A percentile compares a stretch with the other conserved stretches of the same genome.
Evolutionary conservation across 768 basidiomycete species (phyloP).

Genomic region (Leccinum subtestaceum): DNA sequence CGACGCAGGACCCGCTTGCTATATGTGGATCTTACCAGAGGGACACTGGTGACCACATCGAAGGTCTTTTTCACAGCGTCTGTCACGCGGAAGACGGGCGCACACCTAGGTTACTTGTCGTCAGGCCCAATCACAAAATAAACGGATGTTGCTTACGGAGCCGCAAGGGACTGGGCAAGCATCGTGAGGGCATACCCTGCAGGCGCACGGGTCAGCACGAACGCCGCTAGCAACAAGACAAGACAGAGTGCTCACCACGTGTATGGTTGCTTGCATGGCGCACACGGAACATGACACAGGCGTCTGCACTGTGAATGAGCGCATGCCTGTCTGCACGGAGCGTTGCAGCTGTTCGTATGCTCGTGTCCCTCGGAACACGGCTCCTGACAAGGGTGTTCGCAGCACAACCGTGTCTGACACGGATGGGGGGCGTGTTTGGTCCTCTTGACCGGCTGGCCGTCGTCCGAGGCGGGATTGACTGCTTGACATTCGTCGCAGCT

Average conservation of each 20-base stretch:
- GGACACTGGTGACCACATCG: constrained; percentile 64
- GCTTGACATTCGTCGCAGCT: too few species aligned
- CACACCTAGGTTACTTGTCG: constrained; percentile 45
- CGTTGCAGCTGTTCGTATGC: constrained; percentile 45
- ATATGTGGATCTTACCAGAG: constrained; percentile 51
- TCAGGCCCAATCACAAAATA: background rate
- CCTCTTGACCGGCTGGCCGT: constrained; percentile 19
- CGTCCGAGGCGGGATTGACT: too few species aligned
- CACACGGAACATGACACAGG: constrained; percentile 52
- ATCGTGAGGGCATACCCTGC: constrained; percentile 53
- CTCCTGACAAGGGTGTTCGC: constrained; percentile 51
- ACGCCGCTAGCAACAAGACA: background rate
- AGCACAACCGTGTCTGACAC: constrained; percentile 31
- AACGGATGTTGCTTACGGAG: constrained; percentile 44
- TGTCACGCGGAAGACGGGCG: constrained; percentile 60
- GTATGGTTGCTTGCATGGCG: constrained; percentile 62
- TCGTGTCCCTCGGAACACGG: constrained; percentile 50
- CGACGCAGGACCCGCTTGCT: constrained; percentile 39
- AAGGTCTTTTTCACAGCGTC: constrained; percentile 46
- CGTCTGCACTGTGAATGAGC: constrained; percentile 47
- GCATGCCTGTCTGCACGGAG: constrained; percentile 53
- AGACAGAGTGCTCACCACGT: constrained; percentile 40
- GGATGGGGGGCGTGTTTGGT: constrained; percentile 42
- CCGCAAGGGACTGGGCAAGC: constrained; percentile 64
- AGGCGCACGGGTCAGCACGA: constrained; percentile 1